A percentile compares a stretch with the other conserved stretches of the same genome.
Conservation (phyloP, 331 rosid genomes). For the Malus hybrid region DNA sequence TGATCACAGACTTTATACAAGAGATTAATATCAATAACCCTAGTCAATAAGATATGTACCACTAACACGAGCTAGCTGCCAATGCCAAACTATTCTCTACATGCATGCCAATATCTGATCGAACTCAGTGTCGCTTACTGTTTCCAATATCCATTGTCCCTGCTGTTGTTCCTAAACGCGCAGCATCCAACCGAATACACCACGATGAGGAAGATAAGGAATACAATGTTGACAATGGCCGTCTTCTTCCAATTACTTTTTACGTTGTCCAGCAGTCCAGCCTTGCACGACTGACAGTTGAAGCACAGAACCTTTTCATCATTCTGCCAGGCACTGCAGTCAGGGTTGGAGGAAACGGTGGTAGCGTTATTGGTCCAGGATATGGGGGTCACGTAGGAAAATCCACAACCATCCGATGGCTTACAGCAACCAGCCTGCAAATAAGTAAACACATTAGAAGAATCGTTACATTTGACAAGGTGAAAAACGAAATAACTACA, state of each 20-base stretch:
- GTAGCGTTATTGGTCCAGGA: slow-evolving; percentile 29
- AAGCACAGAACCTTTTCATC: slow-evolving; percentile 49
- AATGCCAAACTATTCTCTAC: slow-evolving; percentile 17
- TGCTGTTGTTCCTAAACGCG: slow-evolving; percentile 79
- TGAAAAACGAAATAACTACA: not conserved
- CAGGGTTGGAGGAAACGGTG: slow-evolving; percentile 22
- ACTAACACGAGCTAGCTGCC: not conserved
- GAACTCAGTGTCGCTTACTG: slow-evolving; percentile 15
- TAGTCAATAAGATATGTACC: not conserved
- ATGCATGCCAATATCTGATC: slow-evolving; percentile 4
- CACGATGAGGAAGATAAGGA: slow-evolving; percentile 66
- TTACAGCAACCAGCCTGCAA: slow-evolving; percentile 92
- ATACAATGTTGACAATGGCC: slow-evolving; percentile 61
- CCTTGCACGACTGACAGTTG: slow-evolving; percentile 87
- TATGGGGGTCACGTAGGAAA: slow-evolving; percentile 34
- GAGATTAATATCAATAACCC: not conserved
- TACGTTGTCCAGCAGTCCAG: slow-evolving; percentile 69
- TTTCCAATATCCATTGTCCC: slow-evolving; percentile 48
- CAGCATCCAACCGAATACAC: slow-evolving; percentile 83
- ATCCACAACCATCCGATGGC: slow-evolving; percentile 58
- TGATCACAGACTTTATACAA: not conserved
- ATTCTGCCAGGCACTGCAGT: slow-evolving; percentile 60
- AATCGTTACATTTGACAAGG: not conserved
- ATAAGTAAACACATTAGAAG: not conserved
- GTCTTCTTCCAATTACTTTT: slow-evolving; percentile 74